A percentile compares a stretch with the other conserved stretches of the same genome.
These are phyloP conservation scores for Croton laevigatus DNA, from an alignment of 441 rosid genomes.

Conservation along the genomic window DNA sequence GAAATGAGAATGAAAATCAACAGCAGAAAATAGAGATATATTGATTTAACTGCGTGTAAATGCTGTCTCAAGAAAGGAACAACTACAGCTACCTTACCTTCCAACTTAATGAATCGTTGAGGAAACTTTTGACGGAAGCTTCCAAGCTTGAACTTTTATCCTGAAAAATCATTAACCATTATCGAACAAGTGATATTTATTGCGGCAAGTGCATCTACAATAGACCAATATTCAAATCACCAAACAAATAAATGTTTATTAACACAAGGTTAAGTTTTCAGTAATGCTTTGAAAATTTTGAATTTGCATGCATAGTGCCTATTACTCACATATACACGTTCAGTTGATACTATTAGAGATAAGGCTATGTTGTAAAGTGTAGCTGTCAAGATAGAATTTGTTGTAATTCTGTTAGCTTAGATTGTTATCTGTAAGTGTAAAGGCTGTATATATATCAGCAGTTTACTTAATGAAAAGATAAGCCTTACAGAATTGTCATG, in stretches of 20 bases:
- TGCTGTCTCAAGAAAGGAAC: not conserved
- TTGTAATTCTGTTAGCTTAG: too few species aligned
- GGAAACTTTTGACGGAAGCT: constrained; percentile 40
- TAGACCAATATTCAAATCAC: too few species aligned
- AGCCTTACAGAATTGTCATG: too few species aligned
- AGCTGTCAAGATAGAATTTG: too few species aligned
- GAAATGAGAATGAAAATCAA: constrained; percentile 12
- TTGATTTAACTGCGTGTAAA: not conserved
- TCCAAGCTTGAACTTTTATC: constrained; percentile 56
- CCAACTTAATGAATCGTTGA: constrained; percentile 78
- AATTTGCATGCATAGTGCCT: not conserved
- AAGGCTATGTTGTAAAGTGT: too few species aligned
- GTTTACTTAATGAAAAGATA: too few species aligned
- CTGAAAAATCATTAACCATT: constrained; percentile 32
- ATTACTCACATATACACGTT: constrained; percentile 49
- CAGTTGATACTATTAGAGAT: constrained; percentile 39
- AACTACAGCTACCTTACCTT: constrained; percentile 38
- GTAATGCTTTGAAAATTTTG: not conserved
- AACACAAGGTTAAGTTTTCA: not conserved
- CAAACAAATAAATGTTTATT: not conserved
- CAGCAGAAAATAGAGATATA: not conserved
- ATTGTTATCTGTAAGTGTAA: too few species aligned
- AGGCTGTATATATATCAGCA: too few species aligned
- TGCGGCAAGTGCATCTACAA: too few species aligned
- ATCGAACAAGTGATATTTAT: not conserved